Evolutionary conservation across 192 early-diverging fungal species (phyloP), one percentile per base, ranked within the genome.

Genomic region (Entophlyctis luteolus): DNA sequence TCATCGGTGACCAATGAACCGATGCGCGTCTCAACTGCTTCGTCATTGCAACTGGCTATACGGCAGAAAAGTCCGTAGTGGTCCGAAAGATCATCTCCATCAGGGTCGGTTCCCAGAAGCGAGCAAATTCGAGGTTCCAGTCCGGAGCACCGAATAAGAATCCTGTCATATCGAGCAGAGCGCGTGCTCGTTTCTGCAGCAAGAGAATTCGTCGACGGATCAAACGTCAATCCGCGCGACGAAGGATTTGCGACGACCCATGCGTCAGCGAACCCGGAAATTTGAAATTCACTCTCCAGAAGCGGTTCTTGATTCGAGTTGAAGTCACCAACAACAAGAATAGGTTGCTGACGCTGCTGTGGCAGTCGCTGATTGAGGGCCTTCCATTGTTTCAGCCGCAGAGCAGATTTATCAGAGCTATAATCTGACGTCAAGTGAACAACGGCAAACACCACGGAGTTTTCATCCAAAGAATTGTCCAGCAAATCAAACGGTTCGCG

Each of bases 381-480:
- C 16, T 34, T 5, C 65, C 27, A 55, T 42, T 67, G 65, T 6
- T 18, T 10, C 4, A 8, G 14, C 25, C 65, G 27, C 12, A 67
- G 54, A 8, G 5, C 16, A 18, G 50, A 54, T 22, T 55, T 54
- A 29, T 67, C 35, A 8, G n/a, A 4, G n/a, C 23, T 55, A 48
- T 55, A 67, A 34, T 67, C 65, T 29, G 31, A 36, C n/a, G 50
- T 67, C 0, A 67, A 45, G 35, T 67, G 65, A 45, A 67, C 54
- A 28, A 55, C 54, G 22, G 50, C 65, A 38, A 67, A 8, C 2
- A 23, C 16, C 33, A 67, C 2, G 5, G 18, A 20, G 27, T 14
- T 53, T 14, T 23, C 12, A 27, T 14, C 18, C 12, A 22, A 0
- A 0, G 50, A 53, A 18, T 53, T 18, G 18, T 23, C 27, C 1